These are phyloP conservation scores for Boletus subluridellus DNA, from an alignment of 1,284 basidiomycete species.

Conservation along the genomic window DNA sequence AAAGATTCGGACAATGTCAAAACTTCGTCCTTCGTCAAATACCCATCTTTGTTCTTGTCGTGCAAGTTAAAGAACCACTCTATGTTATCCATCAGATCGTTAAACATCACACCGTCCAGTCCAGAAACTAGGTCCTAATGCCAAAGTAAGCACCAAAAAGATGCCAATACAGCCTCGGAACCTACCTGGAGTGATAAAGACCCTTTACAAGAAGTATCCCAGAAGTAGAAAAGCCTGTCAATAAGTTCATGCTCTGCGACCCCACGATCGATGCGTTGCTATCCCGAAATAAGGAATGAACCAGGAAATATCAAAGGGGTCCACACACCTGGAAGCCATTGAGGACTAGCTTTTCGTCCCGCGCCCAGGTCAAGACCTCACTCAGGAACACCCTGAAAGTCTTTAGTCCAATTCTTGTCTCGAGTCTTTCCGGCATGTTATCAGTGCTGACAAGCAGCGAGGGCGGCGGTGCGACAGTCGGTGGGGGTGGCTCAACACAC, in stretches of 20 bases:
- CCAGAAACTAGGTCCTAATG: conserved; percentile 85
- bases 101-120: conserved; percentile 89
- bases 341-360: conserved; percentile 89
- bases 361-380: conserved; percentile 93
- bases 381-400: conserved; percentile 92
- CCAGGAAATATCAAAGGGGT: conserved; percentile 1
- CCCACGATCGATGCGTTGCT: conserved; percentile 78
- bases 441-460: conserved; percentile 54
- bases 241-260: conserved; percentile 82
- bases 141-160: conserved; percentile 5
- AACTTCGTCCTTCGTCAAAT: conserved; percentile 93
- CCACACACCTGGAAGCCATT: conserved; percentile 82
- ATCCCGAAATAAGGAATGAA: conserved; percentile 19
- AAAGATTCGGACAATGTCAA: conserved; percentile 93
- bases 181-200: conserved; percentile 80
- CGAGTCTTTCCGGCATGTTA: conserved; percentile 71
- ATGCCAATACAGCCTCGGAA: background rate
- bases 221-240: conserved; percentile 83
- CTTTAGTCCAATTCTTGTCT: conserved; percentile 82
- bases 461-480: conserved; percentile 44
- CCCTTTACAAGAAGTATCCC: conserved; percentile 80
- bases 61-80: conserved; percentile 98
- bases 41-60: conserved; percentile 94
- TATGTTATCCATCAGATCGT: conserved; percentile 96
- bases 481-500: conserved; percentile 69